These are phyloP conservation scores for Corylus heterophylla DNA, from an alignment of 306 rosid species.

Conservation along the genomic window DNA sequence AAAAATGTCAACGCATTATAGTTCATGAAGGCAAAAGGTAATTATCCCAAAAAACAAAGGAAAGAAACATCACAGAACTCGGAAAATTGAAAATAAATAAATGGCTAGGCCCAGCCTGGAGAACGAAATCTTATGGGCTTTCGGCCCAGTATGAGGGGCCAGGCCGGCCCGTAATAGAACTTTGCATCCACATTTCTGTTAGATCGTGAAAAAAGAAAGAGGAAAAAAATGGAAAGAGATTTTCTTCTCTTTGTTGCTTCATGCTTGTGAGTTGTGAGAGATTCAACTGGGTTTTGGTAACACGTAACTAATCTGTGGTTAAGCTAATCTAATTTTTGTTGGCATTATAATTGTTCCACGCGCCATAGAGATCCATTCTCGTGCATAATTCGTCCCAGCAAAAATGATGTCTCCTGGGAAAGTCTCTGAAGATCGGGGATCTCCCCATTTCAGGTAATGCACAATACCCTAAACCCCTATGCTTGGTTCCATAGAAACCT, in stretches of 20 bases:
- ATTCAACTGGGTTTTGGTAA: not conserved
- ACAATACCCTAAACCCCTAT: not conserved
- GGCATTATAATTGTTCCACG: not conserved
- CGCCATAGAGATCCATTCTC: conserved; percentile 3
- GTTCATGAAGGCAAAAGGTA: no score
- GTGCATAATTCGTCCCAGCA: conserved; percentile 10
- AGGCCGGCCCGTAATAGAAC: not conserved
- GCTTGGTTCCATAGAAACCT: conserved; percentile 21
- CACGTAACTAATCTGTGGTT: not conserved
- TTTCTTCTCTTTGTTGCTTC: not conserved
- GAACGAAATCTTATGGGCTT: not conserved
- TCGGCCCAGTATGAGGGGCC: not conserved
- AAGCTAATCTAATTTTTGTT: not conserved
- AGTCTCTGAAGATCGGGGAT: conserved; percentile 70
- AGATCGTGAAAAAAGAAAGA: not conserved
- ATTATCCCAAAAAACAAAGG: no score
- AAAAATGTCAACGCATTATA: no score
- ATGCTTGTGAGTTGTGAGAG: not conserved
- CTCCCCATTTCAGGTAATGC: conserved; percentile 71
- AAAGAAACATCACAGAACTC: no score
- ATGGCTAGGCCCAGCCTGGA: not conserved
- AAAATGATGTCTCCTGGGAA: conserved; percentile 82
- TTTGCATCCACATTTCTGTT: not conserved
- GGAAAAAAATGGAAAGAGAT: not conserved
- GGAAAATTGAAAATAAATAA: no score